Evolutionary conservation across 139 green algal species (phyloP), one percentile per base, ranked within the genome.

Genomic region (Cymbomonas tetramitiformis): DNA sequence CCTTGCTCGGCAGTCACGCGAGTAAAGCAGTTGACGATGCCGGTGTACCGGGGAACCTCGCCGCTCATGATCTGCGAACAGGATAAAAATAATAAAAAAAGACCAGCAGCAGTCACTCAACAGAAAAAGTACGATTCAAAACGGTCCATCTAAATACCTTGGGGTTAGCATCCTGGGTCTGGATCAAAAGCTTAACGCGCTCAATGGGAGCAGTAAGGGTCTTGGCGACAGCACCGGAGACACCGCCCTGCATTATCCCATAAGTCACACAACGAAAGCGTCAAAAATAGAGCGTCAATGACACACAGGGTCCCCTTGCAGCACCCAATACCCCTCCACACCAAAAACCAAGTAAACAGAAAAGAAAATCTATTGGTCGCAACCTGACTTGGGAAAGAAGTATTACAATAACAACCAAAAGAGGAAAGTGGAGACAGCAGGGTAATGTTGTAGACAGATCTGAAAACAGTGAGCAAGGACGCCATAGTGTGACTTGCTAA

Each of bases 401-500:
- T n/a, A n/a, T n/a, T 23, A 63, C 4, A 18, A 18, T n/a, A 33
- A 58, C 5, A 56, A 56, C 25, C 26, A 51, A 38, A 56, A 51
- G 26, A 7, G 38, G 15, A n/a, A 15, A 10, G 18, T 19, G 15
- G 28, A 15, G 12, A 34, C 18, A 53, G 18, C 15, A 15, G n/a
- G 48, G 23, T 39, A 48, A 28, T 28, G 9, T n/a, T 54, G 21
- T 54, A 12, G 46, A 52, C 46, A 12, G 15, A 54, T 44, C 7
- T 38, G 15, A 23, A 59, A 58, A 72, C 78, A 34, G 75, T 95
- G 70, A 94, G 86, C 54, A n/a, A n/a, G n/a, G n/a, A n/a, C n/a
- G n/a, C n/a, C n/a, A n/a, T n/a, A 98, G 77, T 21, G 96, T 77
- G 68, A 98, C 80, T 86, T 98, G 97, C 9, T 95, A 85, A 39